Percentiles rank a stretch among this genome's conserved stretches.
phyloP scores from a whole-genome alignment of 2,329 filamentous ascomycete species.

The Exophiala sideris region DNA sequence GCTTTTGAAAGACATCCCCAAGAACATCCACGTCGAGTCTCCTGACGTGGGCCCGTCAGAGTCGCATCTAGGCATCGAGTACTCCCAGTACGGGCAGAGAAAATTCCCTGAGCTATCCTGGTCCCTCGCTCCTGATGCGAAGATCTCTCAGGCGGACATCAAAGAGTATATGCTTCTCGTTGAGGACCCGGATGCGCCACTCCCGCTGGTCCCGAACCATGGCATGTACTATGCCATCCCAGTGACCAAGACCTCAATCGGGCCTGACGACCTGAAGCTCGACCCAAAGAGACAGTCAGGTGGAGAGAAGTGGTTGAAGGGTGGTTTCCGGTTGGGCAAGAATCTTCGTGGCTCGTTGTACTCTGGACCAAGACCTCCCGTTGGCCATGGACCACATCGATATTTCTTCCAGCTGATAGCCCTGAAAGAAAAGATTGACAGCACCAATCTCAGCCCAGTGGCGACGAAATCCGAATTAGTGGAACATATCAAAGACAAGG shows the following conservation, averaged over 20 bases:
- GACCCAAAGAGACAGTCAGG: conserved; percentile 19
- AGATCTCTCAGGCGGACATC: conserved; percentile 30
- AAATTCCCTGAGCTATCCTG: conserved; percentile 44
- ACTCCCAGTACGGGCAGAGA: conserved; percentile 40
- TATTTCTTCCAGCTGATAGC: conserved; percentile 53
- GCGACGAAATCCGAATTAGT: conserved; percentile 45
- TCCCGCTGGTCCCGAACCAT: conserved; percentile 46
- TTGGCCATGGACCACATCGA: conserved; percentile 52
- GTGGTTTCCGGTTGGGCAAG: conserved; percentile 49
- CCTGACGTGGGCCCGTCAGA: conserved; percentile 33
- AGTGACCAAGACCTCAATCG: conserved; percentile 34
- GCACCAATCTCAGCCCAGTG: conserved; percentile 35
- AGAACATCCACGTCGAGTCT: conserved; percentile 27
- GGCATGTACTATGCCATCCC: conserved; percentile 46
- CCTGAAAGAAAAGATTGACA: conserved; percentile 44
- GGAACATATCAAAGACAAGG: conserved; percentile 45
- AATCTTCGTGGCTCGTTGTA: conserved; percentile 44
- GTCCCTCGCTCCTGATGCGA: conserved; percentile 30
- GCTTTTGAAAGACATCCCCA: conserved; percentile 11
- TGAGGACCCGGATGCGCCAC: conserved; percentile 49
- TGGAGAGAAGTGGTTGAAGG: conserved; percentile 27
- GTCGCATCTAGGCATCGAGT: conserved; percentile 35
- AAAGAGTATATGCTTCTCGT: conserved; percentile 48
- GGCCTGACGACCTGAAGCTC: conserved; percentile 39
- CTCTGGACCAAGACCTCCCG: conserved; percentile 45